Conservation (phyloP, 257 asterid species). For the Rubia yunnanensis region DNA sequence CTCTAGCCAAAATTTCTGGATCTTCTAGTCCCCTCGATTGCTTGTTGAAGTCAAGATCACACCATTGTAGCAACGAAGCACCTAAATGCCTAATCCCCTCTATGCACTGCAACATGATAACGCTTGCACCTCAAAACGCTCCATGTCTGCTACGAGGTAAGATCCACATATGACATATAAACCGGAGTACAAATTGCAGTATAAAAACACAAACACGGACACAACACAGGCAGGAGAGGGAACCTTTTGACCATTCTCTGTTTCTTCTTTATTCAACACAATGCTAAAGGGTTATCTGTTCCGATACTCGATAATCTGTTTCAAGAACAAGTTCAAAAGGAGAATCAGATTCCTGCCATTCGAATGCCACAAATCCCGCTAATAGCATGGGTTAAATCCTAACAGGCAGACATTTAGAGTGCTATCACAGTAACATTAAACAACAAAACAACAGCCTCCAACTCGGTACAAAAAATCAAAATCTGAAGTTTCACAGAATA, state of each 20-base stretch:
- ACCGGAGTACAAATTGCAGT: background rate
- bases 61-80: conserved; percentile 81
- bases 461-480: background rate
- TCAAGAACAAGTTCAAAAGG: conserved; percentile 1
- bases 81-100: conserved; percentile 83
- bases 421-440: background rate
- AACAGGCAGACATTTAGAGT: background rate
- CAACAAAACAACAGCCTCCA: background rate
- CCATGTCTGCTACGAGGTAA: conserved; percentile 55
- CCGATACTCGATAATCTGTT: conserved; percentile 7
- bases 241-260: conserved; percentile 86
- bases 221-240: conserved; percentile 6
- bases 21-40: conserved; percentile 87
- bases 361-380: background rate
- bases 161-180: conserved; percentile 3
- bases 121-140: conserved; percentile 50
- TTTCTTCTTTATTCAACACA: conserved; percentile 20
- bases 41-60: conserved; percentile 61
- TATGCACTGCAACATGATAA: conserved; percentile 91
- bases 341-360: background rate
- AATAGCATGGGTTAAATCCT: background rate
- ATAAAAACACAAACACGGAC: background rate
- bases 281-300: conserved; percentile 1
- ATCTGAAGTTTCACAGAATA: background rate
- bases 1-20: conserved; percentile 94